Percentiles rank a stretch among this genome's conserved stretches.
phyloP scores from a whole-genome alignment of 495 filamentous ascomycete genomes.

The Margaritispora aquatica region DNA sequence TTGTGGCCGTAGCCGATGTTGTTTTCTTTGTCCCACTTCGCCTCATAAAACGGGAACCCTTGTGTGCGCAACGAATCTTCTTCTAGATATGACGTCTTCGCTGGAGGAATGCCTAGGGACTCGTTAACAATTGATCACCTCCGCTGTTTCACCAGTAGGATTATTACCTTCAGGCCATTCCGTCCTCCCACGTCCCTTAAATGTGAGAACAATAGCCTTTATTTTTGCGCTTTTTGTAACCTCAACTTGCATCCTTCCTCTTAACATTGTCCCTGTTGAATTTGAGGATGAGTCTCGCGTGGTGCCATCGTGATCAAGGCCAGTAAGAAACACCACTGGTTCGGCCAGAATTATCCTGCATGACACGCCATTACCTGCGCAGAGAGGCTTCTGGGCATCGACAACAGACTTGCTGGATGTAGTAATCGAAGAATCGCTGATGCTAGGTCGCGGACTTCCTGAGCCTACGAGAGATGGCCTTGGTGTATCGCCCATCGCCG shows the following conservation, averaged over 20 bases:
- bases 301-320: constrained; percentile 64
- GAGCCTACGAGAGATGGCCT: constrained; percentile 1
- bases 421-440: constrained; percentile 29
- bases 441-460: constrained; percentile 20
- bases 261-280: constrained; percentile 66
- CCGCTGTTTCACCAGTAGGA: not conserved
- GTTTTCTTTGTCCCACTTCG: constrained; percentile 46
- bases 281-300: constrained; percentile 23
- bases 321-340: constrained; percentile 82
- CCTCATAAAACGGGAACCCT: constrained; percentile 78
- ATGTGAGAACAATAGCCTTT: constrained; percentile 84
- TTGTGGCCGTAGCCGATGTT: constrained; percentile 54
- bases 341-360: constrained; percentile 78
- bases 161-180: constrained; percentile 91
- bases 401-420: not conserved
- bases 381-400: constrained; percentile 59
- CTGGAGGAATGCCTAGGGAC: constrained; percentile 72
- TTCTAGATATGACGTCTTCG: constrained; percentile 77
- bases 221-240: constrained; percentile 90
- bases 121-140: constrained; percentile 5
- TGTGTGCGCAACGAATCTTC: constrained; percentile 71
- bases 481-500: constrained; percentile 1
- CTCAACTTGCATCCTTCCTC: constrained; percentile 76
- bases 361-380: constrained; percentile 64
- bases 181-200: constrained; percentile 79